Percentiles rank a stretch among this genome's conserved stretches.
phyloP scores from a whole-genome alignment of 495 filamentous ascomycete genomes.

The Penicillium malachiteum region DNA sequence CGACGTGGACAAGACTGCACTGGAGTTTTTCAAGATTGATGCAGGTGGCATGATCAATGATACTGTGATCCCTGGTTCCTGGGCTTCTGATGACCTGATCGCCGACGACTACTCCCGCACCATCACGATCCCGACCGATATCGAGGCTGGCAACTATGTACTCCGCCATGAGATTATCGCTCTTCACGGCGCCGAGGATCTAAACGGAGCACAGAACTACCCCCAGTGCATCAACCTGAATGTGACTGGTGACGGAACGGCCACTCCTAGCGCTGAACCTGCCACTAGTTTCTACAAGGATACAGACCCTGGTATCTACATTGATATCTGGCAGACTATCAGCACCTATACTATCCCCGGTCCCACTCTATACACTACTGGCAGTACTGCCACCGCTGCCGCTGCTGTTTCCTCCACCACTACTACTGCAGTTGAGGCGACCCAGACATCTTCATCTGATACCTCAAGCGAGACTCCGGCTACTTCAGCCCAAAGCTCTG shows the following conservation, averaged over 20 bases:
- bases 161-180: conserved; percentile 79
- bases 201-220: conserved; percentile 69
- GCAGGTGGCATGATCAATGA: conserved; percentile 49
- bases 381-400: conserved; percentile 16
- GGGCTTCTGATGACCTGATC: conserved; percentile 65
- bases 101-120: conserved; percentile 64
- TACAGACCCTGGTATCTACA: conserved; percentile 58
- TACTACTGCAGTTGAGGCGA: conserved; percentile 6
- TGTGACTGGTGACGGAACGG: conserved; percentile 60
- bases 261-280: conserved; percentile 51
- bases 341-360: conserved; percentile 54
- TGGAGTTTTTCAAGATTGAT: conserved; percentile 77
- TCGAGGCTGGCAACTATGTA: conserved; percentile 69
- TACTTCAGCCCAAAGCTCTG: conserved; percentile 8
- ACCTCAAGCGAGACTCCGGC: neutral
- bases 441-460: conserved; percentile 11
- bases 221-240: conserved; percentile 73
- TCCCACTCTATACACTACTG: conserved; percentile 41
- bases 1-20: conserved; percentile 56
- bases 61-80: conserved; percentile 45
- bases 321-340: conserved; percentile 58
- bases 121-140: conserved; percentile 60
- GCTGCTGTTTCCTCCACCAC: conserved; percentile 12
- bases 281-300: conserved; percentile 60
- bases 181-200: conserved; percentile 57